These are phyloP conservation scores for Populus ilicifolia DNA, from an alignment of 345 rosid genomes.

Conservation along the genomic window DNA sequence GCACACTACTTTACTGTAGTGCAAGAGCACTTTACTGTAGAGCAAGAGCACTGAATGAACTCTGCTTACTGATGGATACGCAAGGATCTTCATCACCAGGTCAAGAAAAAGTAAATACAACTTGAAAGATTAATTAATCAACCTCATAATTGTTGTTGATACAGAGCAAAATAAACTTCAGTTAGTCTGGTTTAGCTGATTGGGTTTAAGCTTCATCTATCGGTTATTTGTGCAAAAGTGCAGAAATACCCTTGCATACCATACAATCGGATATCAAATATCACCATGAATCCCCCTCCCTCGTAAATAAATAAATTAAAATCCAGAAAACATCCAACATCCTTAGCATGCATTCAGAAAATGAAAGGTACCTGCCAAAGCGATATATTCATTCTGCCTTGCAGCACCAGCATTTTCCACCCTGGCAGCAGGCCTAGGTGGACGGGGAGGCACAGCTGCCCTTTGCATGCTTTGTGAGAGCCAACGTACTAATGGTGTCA, in stretches of 20 bases:
- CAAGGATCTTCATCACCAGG: not conserved
- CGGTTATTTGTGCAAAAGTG: not conserved
- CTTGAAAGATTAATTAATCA: not conserved
- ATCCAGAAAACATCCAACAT: not conserved
- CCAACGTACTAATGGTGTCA: conserved; percentile 83
- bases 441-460: conserved; percentile 86
- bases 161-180: not conserved
- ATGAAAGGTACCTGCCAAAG: conserved; percentile 47
- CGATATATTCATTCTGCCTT: conserved; percentile 57
- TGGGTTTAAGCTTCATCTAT: not conserved
- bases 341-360: not conserved
- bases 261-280: not conserved
- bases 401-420: conserved; percentile 70
- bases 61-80: not conserved
- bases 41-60: not conserved
- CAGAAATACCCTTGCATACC: not conserved
- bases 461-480: conserved; percentile 97
- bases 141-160: not conserved
- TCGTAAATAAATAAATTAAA: not conserved
- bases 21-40: not conserved
- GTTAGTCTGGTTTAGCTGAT: not conserved
- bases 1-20: not conserved
- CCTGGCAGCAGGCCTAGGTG: conserved; percentile 62
- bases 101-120: not conserved
- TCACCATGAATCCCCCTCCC: not conserved